Percentiles rank a stretch among this genome's conserved stretches.
Evolutionary conservation across 108 stramenopile genomes (phyloP).

Genomic region (Cyclotella choctawhatcheeana): DNA sequence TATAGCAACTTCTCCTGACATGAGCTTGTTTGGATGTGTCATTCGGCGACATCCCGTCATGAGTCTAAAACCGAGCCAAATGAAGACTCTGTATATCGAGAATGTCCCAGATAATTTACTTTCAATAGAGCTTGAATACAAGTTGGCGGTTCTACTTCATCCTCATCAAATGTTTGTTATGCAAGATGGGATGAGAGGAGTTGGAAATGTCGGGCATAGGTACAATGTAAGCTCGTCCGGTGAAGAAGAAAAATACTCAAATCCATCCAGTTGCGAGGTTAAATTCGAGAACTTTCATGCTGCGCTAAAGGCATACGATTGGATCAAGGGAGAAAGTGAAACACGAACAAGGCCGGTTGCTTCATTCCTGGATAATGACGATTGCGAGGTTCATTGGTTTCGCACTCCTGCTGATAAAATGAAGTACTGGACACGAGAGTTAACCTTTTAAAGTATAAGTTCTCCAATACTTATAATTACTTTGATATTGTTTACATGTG

Average conservation of each 20-base stretch:
- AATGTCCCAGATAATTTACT: conserved; percentile 56
- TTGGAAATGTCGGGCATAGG: conserved; percentile 13
- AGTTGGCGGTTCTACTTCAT: conserved; percentile 59
- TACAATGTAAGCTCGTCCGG: background rate
- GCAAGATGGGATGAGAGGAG: conserved; percentile 57
- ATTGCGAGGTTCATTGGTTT: conserved; percentile 70
- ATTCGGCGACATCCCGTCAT: conserved; percentile 69
- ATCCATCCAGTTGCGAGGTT: conserved; percentile 63
- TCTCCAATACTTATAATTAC: too few relatives aligned
- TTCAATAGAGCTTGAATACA: conserved; percentile 70
- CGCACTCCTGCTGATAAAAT: conserved; percentile 70
- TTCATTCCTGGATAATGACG: conserved; percentile 17
- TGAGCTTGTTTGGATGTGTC: conserved; percentile 85
- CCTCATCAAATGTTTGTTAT: conserved; percentile 62
- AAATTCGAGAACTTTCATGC: conserved; percentile 70
- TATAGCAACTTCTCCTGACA: conserved; percentile 52
- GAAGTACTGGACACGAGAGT: conserved; percentile 80
- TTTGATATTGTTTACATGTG: too few relatives aligned
- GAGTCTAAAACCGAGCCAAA: conserved; percentile 52
- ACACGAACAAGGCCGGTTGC: conserved; percentile 22
- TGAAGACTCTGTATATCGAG: conserved; percentile 73
- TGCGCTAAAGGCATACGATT: conserved; percentile 60
- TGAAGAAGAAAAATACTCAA: conserved; percentile 22
- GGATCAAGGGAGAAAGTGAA: conserved; percentile 34
- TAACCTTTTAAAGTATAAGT: conserved; percentile 34